phyloP scores from a whole-genome alignment of 139 green algal genomes.

The Chlamydomonas sp. region DNA sequence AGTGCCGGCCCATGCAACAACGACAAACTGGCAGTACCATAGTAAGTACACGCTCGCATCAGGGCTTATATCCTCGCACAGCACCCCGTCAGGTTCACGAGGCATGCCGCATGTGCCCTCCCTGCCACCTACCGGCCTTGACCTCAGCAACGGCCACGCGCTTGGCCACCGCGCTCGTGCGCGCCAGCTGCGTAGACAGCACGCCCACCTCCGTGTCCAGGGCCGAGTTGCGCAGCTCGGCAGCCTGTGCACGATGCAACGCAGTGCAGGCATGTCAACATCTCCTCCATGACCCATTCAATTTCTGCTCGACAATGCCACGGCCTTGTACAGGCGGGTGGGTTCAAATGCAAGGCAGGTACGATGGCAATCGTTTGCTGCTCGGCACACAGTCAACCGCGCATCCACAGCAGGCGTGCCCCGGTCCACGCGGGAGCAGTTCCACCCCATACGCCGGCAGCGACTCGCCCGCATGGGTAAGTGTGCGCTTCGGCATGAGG shows the following conservation, averaged over 20 bases:
- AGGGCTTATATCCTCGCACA: not conserved
- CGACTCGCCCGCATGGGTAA: too few relatives aligned
- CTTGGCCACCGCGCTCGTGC: slow-evolving; percentile 24
- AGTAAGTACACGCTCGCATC: not conserved
- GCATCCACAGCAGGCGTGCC: too few relatives aligned
- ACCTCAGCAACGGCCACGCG: slow-evolving; percentile 41
- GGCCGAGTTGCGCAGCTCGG: not conserved
- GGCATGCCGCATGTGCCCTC: not conserved
- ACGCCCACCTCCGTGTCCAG: slow-evolving; percentile 27
- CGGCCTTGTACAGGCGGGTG: not conserved
- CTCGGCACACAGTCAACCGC: not conserved
- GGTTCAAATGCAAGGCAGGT: not conserved
- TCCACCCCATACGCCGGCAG: too few relatives aligned
- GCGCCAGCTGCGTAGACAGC: slow-evolving; percentile 25
- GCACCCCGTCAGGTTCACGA: not conserved
- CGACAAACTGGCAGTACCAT: too few relatives aligned
- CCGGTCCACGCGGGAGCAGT: not conserved
- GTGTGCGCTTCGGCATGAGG: too few relatives aligned
- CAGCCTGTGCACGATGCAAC: not conserved
- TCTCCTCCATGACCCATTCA: not conserved
- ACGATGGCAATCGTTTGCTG: too few relatives aligned
- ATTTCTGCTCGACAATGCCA: not conserved
- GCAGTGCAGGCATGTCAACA: not conserved
- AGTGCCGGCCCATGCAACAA: too few relatives aligned
- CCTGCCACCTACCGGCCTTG: slow-evolving; percentile 31